These are phyloP conservation scores for Erysimum cheiranthoides DNA, from an alignment of 345 rosid genomes.

Conservation along the genomic window DNA sequence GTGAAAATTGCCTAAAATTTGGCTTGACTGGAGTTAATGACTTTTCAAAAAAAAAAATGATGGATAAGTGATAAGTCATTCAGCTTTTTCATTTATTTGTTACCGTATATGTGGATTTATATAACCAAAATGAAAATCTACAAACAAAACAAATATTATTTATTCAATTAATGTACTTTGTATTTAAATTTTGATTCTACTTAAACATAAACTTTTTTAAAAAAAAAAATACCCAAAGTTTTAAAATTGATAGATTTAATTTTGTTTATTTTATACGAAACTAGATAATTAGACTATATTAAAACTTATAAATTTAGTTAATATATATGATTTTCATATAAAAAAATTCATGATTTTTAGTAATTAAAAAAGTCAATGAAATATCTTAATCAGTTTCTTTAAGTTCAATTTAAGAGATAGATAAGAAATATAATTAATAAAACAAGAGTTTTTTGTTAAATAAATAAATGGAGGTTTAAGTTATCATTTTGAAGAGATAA, in stretches of 20 bases:
- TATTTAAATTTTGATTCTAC: not conserved
- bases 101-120: not conserved
- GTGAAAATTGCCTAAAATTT: constrained; percentile 30
- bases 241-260: not conserved
- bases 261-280: not conserved
- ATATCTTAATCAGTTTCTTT: not conserved
- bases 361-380: not conserved
- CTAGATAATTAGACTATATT: not conserved
- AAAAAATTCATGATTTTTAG: not conserved
- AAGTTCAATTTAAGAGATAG: not conserved
- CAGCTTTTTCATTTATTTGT: constrained; percentile 3
- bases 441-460: not conserved
- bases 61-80: constrained; percentile 14
- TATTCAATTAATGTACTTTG: not conserved
- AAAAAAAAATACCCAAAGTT: not conserved
- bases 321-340: not conserved
- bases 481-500: not conserved
- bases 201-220: not conserved
- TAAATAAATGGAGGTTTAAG: not conserved
- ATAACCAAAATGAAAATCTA: constrained; percentile 1
- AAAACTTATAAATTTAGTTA: not conserved
- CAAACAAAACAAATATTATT: not conserved
- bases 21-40: constrained; percentile 19
- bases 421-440: not conserved
- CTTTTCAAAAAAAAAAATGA: not conserved